Base-by-base conservation (phyloP, 192 early-diverging fungal species). In the Coemansia sp. region DNA sequence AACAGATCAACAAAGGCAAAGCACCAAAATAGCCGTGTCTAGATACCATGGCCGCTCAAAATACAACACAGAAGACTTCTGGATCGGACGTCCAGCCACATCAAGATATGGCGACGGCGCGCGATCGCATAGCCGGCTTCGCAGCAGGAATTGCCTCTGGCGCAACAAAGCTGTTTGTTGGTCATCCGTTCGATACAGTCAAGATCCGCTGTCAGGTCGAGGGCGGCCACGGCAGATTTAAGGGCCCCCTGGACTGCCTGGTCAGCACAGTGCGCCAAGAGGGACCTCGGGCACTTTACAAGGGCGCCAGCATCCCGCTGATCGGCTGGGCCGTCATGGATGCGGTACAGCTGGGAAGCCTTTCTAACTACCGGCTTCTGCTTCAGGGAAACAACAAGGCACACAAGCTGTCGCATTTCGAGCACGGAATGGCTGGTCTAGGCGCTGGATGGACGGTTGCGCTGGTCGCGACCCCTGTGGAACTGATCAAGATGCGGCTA, bases 251-350 rank as follows among this genome's bases (percentile, higher is more conserved):
- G 57, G 85, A 91, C 67, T 93, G 91, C 65, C 72, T 93, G 28
- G 54, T 77, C 48, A 70, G 77, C 59, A 93, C 91, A 0, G 64
- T 91, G 42, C 71, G 81, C n/a, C 68, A 89, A 40, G 91, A 93
- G 67, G 89, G 90, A 2, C 71, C 84, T 16, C 82, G 88, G 5
- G 94, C 91, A 8, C 83, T 97, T 5, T 97, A 97, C 83, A 94
- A 94, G 71, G 95, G 96, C 48, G 93, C 94, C 14, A 94, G 92
- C 22, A 93, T 93, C 10, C 95, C 95, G 18, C 73, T 97, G 50
- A 68, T 97, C 54, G 95, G 95, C 12, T 97, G 94, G 93, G 87
- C 89, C 2, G 80, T 92, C 55, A 94, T 96, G 93, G 93, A 96
- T 56, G 76, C 84, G 7, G 77, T 83, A 29, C 80, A 83, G 64